Percentiles rank a stretch among this genome's conserved stretches.
Conservation (phyloP, 192 early-diverging fungal genomes). For the Gonapodya prolifera region DNA sequence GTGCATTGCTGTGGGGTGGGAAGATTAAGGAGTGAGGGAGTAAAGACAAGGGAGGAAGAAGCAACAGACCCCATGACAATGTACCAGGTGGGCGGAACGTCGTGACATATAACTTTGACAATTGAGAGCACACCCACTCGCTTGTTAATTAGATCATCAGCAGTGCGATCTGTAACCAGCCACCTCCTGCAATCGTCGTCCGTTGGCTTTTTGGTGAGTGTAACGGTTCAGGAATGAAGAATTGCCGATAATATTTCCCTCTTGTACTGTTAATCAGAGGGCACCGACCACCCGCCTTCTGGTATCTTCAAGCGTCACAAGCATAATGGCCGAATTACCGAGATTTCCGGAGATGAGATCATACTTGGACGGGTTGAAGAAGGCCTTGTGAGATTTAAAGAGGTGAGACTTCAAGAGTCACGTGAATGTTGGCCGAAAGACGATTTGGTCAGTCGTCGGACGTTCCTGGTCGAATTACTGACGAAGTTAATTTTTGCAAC, state of each 20-base stretch:
- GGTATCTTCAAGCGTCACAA: neutral
- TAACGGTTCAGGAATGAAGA: too few species aligned
- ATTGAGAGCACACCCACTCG: too few species aligned
- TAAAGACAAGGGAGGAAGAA: neutral
- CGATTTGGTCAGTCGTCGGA: too few species aligned
- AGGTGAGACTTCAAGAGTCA: too few species aligned
- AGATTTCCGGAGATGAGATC: neutral
- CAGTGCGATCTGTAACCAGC: neutral
- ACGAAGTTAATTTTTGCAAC: too few species aligned
- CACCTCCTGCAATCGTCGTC: neutral
- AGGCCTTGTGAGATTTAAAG: neutral
- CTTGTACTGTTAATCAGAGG: too few species aligned
- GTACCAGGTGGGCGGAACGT: neutral
- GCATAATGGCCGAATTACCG: neutral
- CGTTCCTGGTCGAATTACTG: too few species aligned
- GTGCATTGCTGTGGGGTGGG: conserved; percentile 38
- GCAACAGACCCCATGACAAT: neutral
- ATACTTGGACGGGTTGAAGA: neutral
- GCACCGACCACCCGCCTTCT: neutral
- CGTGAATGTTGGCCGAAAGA: too few species aligned
- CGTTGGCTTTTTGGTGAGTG: neutral
- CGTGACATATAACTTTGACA: too few species aligned
- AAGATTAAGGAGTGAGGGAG: neutral
- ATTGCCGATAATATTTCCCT: too few species aligned
- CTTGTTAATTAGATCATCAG: neutral